A percentile compares a stretch with the other conserved stretches of the same genome.
Evolutionary conservation across 2,329 filamentous ascomycete species (phyloP).

Genomic region (Colletotrichum incanum): DNA sequence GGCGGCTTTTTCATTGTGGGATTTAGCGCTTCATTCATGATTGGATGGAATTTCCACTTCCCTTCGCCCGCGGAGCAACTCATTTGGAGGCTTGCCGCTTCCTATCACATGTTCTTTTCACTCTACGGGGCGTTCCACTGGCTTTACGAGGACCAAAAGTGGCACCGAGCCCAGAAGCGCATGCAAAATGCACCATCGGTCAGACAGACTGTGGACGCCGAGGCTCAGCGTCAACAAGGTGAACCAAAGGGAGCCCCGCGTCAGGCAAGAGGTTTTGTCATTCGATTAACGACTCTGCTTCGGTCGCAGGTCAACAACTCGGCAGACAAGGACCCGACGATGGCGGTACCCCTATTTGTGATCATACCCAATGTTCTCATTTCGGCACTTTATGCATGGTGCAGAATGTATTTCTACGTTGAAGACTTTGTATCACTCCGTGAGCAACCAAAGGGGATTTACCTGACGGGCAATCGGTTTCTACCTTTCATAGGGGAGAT

Average conservation of each 20-base stretch:
- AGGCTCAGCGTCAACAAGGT: background rate
- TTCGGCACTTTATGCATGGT: background rate
- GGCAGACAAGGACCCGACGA: background rate
- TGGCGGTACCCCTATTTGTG: background rate
- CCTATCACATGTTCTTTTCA: constrained; percentile 12
- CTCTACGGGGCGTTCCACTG: constrained; percentile 6
- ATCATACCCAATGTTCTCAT: background rate
- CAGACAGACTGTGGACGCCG: background rate
- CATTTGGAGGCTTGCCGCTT: constrained; percentile 44
- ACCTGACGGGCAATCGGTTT: background rate
- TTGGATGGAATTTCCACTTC: constrained; percentile 50
- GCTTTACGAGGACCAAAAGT: constrained; percentile 7
- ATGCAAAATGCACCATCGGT: background rate
- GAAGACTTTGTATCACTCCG: constrained; percentile 24
- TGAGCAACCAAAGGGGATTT: constrained; percentile 13
- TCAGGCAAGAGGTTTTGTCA: background rate
- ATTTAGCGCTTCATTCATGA: constrained; percentile 44
- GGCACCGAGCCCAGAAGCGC: constrained; percentile 1
- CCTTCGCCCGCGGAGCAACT: constrained; percentile 44
- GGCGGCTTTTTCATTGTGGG: constrained; percentile 35
- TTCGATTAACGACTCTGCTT: background rate
- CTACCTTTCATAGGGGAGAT: constrained; percentile 23
- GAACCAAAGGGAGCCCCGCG: background rate
- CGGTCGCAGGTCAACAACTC: constrained; percentile 3
- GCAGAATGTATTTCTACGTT: constrained; percentile 12